Evolutionary conservation across 1,139 yeast species (phyloP).

Genomic region (Lodderomyces margitis): DNA sequence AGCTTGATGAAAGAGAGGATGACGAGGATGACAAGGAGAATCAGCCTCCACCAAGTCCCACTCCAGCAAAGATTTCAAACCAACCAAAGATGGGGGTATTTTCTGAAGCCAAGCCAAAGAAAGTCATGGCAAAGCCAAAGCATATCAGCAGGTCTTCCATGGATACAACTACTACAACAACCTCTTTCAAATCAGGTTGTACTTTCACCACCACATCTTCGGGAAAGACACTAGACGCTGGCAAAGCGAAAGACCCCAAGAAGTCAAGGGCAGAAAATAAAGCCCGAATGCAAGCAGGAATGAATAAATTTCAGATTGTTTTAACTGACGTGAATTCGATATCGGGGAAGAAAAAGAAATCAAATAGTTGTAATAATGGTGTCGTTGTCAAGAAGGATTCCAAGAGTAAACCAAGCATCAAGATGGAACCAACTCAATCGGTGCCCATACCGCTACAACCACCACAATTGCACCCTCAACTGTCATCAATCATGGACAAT

Average conservation of each 20-base stretch:
- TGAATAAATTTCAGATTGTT: conserved; percentile 53
- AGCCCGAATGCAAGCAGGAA: conserved; percentile 44
- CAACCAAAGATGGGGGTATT: conserved; percentile 46
- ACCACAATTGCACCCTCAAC: conserved; percentile 10
- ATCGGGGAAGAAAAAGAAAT: conserved; percentile 33
- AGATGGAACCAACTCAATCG: conserved; percentile 7
- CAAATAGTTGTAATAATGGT: too few species aligned
- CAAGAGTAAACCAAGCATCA: background rate
- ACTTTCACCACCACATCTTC: background rate
- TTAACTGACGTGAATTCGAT: conserved; percentile 50
- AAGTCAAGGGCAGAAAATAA: conserved; percentile 17
- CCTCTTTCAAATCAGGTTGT: background rate
- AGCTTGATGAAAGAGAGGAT: background rate
- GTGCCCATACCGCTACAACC: conserved; percentile 8
- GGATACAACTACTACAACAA: background rate
- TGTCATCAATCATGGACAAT: conserved; percentile 9
- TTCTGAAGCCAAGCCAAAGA: conserved; percentile 26
- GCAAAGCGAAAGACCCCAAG: conserved; percentile 2
- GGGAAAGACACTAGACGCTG: background rate
- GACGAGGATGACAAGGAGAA: conserved; percentile 4
- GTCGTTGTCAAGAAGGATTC: conserved; percentile 8
- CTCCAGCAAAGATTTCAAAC: conserved; percentile 32
- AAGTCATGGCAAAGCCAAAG: background rate
- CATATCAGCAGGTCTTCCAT: conserved; percentile 1
- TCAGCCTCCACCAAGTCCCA: conserved; percentile 36